A percentile compares a stretch with the other conserved stretches of the same genome.
These are phyloP conservation scores for Lizonia empirigonia DNA, from an alignment of 2,329 filamentous ascomycete species.

Conservation along the genomic window DNA sequence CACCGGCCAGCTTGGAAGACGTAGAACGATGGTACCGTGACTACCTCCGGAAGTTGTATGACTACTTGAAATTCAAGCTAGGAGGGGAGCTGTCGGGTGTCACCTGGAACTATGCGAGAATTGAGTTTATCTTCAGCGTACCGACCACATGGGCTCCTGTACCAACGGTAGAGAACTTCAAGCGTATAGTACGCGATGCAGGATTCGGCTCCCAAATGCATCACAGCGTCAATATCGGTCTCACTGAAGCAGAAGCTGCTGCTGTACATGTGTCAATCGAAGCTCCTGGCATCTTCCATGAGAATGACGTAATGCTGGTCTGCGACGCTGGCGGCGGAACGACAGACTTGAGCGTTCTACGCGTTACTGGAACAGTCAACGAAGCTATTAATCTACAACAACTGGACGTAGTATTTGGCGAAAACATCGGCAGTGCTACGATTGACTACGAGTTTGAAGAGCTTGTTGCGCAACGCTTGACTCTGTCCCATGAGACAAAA, in stretches of 20 bases:
- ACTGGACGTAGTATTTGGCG: slow-evolving; percentile 45
- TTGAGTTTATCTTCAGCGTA: slow-evolving; percentile 63
- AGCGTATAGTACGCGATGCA: slow-evolving; percentile 53
- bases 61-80: slow-evolving; percentile 54
- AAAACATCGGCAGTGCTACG: slow-evolving; percentile 50
- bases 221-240: slow-evolving; percentile 52
- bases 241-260: slow-evolving; percentile 61
- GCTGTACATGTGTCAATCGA: slow-evolving; percentile 54
- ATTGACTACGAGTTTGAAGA: slow-evolving; percentile 50
- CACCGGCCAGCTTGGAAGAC: slow-evolving; percentile 50
- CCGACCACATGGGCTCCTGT: slow-evolving; percentile 62
- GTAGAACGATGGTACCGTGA: slow-evolving; percentile 48
- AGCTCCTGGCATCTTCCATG: slow-evolving; percentile 14
- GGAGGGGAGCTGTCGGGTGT: slow-evolving; percentile 46
- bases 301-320: slow-evolving; percentile 54
- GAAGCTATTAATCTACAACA: slow-evolving; percentile 34
- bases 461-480: slow-evolving; percentile 40
- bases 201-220: slow-evolving; percentile 54
- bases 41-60: slow-evolving; percentile 55
- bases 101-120: slow-evolving; percentile 48
- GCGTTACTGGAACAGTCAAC: slow-evolving; percentile 29
- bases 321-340: slow-evolving; percentile 61
- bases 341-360: slow-evolving; percentile 49
- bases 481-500: slow-evolving; percentile 31
- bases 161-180: slow-evolving; percentile 59